Evolutionary conservation across 2,329 filamentous ascomycete species (phyloP), one percentile per base, ranked within the genome.

Genomic region (Colletotrichum coccodes): DNA sequence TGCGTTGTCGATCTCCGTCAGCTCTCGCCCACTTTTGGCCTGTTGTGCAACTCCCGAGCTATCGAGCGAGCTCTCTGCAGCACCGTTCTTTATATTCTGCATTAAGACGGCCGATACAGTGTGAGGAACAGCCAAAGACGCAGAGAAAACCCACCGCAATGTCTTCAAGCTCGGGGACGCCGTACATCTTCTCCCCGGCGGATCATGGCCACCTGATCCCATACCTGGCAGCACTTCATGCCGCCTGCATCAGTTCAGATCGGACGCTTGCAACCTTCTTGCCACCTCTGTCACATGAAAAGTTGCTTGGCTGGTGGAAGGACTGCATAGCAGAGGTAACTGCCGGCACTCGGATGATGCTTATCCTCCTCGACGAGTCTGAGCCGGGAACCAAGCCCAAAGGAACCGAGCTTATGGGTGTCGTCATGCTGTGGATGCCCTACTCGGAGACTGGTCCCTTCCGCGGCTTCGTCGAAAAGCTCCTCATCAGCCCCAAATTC

Each of bases 251-350:
- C 75, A 86, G 84, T 5, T 79, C 84, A 68, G 88, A 89, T 77
- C 81, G 84, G 73, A 86, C 85, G 70, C 82, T 88, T 40, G 86
- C 86, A 30, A 87, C 84, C 5, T 91, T 91, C 74, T 80, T 89
- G 16, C 87, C 87, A n/a, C 89, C 89, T 0, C 79, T 91, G 38
- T 83, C 84, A 54, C 82, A 87, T 74, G 80, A 84, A 42, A 87
- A 87, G 74, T 84, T 91, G 44, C 79, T 87, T 34, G 72, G 79
- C 9, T 90, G 85, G 82, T 91, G 89, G 89, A 84, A 85, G 73
- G 80, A 83, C 26, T 79, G 83, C 28, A 83, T 87, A 60, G 79
- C 82, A 26, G 84, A 89, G 73, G 81, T 85, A 34, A 76, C 74
- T 18, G 75, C 77, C 18, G 84, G 83, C 28, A 79, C 76, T 16